Base-by-base conservation (phyloP, 176 grass and related monocot species). In the Oryza rufipogon region DNA sequence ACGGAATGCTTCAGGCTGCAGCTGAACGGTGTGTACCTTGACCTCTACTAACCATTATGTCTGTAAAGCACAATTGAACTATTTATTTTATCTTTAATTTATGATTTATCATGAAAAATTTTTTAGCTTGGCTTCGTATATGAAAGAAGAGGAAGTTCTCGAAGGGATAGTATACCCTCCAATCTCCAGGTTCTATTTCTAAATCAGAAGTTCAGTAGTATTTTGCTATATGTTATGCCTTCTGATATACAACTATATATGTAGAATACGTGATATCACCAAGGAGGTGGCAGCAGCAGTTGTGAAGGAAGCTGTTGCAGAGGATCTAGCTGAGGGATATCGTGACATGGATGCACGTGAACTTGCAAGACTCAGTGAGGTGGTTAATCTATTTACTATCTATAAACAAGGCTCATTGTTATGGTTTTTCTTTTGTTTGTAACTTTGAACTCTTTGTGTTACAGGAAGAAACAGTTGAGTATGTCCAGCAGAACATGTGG, bases 1-100 rank as follows among this genome's bases (percentile, higher is more conserved):
- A 99, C 74, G 91, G 91, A 81, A 99, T 99, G 96, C 93, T 99
- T 68, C 96, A 96, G 83, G 89, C 91, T 78, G 96, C 93, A 51
- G 89, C 96, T 66, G 93, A 99, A 87, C 91, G 93, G 96, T 99
- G 77, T 90, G 30, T 81, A 34, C 70, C 47, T 86, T 82, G n/a
- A 77, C 39, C 28, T 76, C 11, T 84, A 23, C 8, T 84, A 22
- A 67, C 2, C 33, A 75, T 87, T 0, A 46, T 11, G 42, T 73
- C 56, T 64, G 83, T 61, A 23, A 32, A 68, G 66, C 33, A 38
- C 49, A 80, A 45, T 33, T 8, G 0, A 32, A 41, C 22, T 65
- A 44, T 32, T 84, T 67, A 28, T 85, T 81, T 77, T 67, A 75
- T 84, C 83, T 78, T 84, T 9, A 51, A 26, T 80, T 25, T 78